Percentiles rank a stretch among this genome's conserved stretches.
These are phyloP conservation scores for Aspergillus egyptiacus DNA, from an alignment of 495 filamentous ascomycete species.

Conservation along the genomic window DNA sequence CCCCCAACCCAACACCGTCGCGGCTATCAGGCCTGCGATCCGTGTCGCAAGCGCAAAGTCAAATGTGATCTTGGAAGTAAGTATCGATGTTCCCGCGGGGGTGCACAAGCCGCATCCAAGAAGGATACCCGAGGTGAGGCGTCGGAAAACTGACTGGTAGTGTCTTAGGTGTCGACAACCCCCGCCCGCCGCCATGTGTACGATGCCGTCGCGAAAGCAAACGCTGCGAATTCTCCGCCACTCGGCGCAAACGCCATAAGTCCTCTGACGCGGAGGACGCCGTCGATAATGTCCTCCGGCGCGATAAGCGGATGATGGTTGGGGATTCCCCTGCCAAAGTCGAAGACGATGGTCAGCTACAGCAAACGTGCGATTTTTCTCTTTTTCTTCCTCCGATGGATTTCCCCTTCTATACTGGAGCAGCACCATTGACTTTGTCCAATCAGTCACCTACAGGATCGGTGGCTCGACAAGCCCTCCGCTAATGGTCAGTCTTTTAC, in stretches of 20 bases:
- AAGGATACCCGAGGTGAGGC: neutral
- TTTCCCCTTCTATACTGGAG: constrained; percentile 27
- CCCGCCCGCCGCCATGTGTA: constrained; percentile 88
- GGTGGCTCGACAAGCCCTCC: constrained; percentile 31
- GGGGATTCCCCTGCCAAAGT: constrained; percentile 35
- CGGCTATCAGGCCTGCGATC: constrained; percentile 84
- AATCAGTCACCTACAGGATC: constrained; percentile 21
- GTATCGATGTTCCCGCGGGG: constrained; percentile 5
- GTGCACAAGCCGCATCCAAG: neutral
- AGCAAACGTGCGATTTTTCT: too few species aligned
- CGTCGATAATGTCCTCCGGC: constrained; percentile 44
- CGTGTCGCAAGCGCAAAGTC: constrained; percentile 85
- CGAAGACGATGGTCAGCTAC: too few species aligned
- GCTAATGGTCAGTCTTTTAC: constrained; percentile 10
- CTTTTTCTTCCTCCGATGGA: constrained; percentile 20
- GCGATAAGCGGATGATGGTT: constrained; percentile 47
- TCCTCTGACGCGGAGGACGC: constrained; percentile 56
- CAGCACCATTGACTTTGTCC: constrained; percentile 27
- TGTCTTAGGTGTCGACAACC: constrained; percentile 68
- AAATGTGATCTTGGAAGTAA: constrained; percentile 83
- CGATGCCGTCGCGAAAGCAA: constrained; percentile 89
- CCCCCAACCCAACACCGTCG: constrained; percentile 55
- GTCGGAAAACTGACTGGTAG: constrained; percentile 5
- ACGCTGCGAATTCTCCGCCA: constrained; percentile 96
- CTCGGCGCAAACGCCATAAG: constrained; percentile 86